These are phyloP conservation scores for Saccharomyces eubayanus DNA, from an alignment of 805 yeast genomes.

Conservation along the genomic window DNA sequence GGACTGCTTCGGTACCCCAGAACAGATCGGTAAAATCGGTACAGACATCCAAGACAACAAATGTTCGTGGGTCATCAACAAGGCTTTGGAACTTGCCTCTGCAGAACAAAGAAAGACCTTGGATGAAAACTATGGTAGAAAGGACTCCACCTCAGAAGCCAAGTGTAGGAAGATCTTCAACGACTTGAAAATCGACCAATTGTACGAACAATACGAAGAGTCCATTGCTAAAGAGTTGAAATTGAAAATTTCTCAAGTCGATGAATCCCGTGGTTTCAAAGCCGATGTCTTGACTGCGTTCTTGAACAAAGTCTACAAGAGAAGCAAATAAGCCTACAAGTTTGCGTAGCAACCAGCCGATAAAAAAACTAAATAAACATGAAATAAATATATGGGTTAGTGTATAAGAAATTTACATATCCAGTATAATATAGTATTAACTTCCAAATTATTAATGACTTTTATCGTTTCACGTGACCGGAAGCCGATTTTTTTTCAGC, in stretches of 20 bases:
- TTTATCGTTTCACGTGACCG: not conserved
- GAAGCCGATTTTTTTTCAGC: not conserved
- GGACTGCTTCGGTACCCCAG: constrained; percentile 96
- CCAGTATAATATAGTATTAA: not conserved
- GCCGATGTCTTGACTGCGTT: constrained; percentile 76
- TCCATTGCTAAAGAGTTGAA: constrained; percentile 55
- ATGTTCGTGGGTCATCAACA: constrained; percentile 95
- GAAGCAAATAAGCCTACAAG: constrained; percentile 55
- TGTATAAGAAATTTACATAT: not conserved
- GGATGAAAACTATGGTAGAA: constrained; percentile 86
- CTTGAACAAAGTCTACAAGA: constrained; percentile 86
- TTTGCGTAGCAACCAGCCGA: not conserved
- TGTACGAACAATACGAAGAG: constrained; percentile 81
- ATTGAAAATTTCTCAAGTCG: constrained; percentile 57
- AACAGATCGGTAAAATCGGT: constrained; percentile 95
- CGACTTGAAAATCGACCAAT: constrained; percentile 61
- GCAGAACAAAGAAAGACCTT: constrained; percentile 75
- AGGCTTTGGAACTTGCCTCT: constrained; percentile 70
- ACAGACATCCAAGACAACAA: constrained; percentile 97
- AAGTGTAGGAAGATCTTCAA: constrained; percentile 63
- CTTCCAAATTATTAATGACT: not conserved
- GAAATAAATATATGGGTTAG: not conserved
- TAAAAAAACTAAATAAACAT: not conserved
- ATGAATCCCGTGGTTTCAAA: constrained; percentile 91
- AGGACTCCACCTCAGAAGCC: constrained; percentile 60